A percentile compares a stretch with the other conserved stretches of the same genome.
These are phyloP conservation scores for Citrullus colocynthis DNA, from an alignment of 306 rosid species.

Conservation along the genomic window DNA sequence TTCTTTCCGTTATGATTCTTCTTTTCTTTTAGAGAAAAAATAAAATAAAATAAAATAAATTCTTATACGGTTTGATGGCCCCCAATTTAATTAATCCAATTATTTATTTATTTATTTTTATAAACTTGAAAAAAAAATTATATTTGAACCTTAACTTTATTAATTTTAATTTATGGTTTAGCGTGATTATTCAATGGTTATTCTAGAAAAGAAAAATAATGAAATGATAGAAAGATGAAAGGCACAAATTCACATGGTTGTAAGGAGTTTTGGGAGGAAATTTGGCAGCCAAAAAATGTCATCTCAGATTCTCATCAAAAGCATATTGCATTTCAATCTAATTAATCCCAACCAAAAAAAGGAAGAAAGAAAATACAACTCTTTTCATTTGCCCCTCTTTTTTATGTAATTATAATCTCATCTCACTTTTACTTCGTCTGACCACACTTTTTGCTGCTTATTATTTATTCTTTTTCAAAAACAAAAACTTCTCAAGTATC, in stretches of 20 bases:
- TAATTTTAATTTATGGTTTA: neutral
- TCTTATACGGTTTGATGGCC: neutral
- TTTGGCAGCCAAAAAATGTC: neutral
- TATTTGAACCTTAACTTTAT: neutral
- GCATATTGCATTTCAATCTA: neutral
- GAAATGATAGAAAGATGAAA: neutral
- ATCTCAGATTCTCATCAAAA: conserved; percentile 2
- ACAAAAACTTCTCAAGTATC: too few relatives aligned
- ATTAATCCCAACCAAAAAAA: neutral
- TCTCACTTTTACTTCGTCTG: neutral
- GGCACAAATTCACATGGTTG: neutral
- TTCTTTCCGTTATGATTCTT: neutral
- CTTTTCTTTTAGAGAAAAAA: neutral
- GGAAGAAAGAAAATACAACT: neutral
- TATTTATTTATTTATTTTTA: too few relatives aligned
- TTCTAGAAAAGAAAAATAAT: too few relatives aligned
- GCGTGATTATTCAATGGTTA: too few relatives aligned
- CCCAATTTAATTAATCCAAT: neutral
- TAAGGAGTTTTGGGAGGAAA: neutral
- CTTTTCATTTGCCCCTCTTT: neutral
- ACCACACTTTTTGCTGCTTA: neutral
- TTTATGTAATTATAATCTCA: neutral
- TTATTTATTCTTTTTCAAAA: neutral
- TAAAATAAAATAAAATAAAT: neutral
- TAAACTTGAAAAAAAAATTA: neutral